Base-by-base conservation (phyloP, 1,284 basidiomycete genomes). In the Phellopilus nigrolimitatus region DNA sequence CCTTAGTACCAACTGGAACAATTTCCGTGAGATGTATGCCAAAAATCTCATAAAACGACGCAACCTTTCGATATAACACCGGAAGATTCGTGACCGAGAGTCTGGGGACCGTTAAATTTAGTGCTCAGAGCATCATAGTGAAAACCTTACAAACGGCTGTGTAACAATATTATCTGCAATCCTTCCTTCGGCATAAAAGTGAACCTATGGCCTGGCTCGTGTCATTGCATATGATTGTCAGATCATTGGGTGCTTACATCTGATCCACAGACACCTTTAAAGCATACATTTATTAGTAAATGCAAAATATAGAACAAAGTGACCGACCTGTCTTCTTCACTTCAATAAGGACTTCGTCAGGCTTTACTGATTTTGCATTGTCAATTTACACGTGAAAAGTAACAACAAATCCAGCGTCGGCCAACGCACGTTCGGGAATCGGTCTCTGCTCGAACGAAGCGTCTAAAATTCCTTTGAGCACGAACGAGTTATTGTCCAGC, bases 321-420 rank as follows among this genome's bases (percentile, higher is more conserved):
- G 33, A 64, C 78, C 55, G 56, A 84, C 88, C 90, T 19, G 92
- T 94, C 71, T 95, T 94, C 70, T 93, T 93, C 45, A 97, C 85
- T 62, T 90, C 80, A 39, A 98, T 82, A 22, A 97, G 80, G 38
- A 95, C 93, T 61, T 97, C 88, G 61, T 88, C 76, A 46, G 78
- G 78, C 15, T 74, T 73, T 55, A 90, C 86, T 88, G 61, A 33
- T 47, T n/a, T n/a, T n/a, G n/a, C n/a, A n/a, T n/a, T n/a, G n/a
- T n/a, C n/a, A n/a, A n/a, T n/a, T n/a, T n/a, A n/a, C n/a, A n/a
- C n/a, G n/a, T n/a, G n/a, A n/a, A n/a, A n/a, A n/a, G n/a, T n/a
- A n/a, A n/a, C n/a, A n/a, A n/a, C n/a, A n/a, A n/a, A n/a, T n/a
- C n/a, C n/a, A n/a, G n/a, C n/a, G n/a, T n/a, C n/a, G n/a, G n/a